Conservation (phyloP, 805 yeast species). For the Teunomyces pallodes region DNA sequence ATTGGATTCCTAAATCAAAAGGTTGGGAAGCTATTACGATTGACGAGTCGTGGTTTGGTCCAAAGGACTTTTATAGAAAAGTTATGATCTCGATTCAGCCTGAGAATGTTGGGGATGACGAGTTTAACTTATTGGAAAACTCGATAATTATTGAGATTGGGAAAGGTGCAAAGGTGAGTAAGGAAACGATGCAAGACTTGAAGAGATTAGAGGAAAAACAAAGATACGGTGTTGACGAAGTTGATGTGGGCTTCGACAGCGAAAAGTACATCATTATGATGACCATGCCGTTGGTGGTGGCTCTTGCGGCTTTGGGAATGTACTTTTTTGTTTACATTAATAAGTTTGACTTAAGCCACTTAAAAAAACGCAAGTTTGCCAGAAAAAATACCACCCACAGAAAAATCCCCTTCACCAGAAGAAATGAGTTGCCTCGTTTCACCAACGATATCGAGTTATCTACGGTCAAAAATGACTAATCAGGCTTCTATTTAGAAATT, state of each 20-base stretch:
- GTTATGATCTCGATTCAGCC: conserved; percentile 76
- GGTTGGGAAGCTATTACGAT: conserved; percentile 67
- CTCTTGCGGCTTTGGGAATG: conserved; percentile 59
- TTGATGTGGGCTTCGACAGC: conserved; percentile 47
- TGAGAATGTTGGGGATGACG: conserved; percentile 60
- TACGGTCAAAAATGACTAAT: conserved; percentile 11
- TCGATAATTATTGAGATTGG: conserved; percentile 44
- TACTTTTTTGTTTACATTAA: conserved; percentile 61
- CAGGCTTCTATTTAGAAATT: neutral
- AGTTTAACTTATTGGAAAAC: conserved; percentile 50
- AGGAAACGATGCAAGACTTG: conserved; percentile 45
- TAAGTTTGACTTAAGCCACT: conserved; percentile 43
- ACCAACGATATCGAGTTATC: conserved; percentile 17
- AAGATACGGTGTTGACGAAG: conserved; percentile 30
- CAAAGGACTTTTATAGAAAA: conserved; percentile 48
- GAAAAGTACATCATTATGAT: conserved; percentile 62
- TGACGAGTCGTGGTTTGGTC: conserved; percentile 58
- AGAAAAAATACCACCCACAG: conserved; percentile 25
- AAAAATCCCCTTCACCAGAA: conserved; percentile 26
- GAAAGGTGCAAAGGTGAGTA: conserved; percentile 54
- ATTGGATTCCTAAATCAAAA: conserved; percentile 60
- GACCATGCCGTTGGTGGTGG: conserved; percentile 66
- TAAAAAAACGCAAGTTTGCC: conserved; percentile 31
- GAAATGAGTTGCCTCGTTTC: conserved; percentile 35
- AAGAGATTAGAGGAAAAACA: conserved; percentile 33